Evolutionary conservation across 2,329 filamentous ascomycete genomes (phyloP), one percentile per base, ranked within the genome.

Genomic region (Colletotrichum agaves): DNA sequence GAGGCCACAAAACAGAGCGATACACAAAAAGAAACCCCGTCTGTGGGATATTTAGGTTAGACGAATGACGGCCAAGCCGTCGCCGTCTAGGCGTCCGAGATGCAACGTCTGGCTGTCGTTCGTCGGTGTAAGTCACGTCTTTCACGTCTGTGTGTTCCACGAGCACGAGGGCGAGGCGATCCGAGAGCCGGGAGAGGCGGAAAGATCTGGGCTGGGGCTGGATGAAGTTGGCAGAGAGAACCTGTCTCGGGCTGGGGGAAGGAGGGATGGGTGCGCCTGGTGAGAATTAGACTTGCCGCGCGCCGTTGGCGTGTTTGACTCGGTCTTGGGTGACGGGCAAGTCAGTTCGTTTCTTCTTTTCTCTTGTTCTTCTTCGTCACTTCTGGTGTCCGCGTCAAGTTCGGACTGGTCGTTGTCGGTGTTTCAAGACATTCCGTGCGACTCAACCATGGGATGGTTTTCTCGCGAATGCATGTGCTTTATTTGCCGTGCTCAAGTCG

Each of bases 301-400:
- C 35, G n/a, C 47, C 33, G 19, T 61, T 55, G 63, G 58, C 49
- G 23, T 50, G 63, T 59, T 53, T 59, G 53, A 67, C 41, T 7
- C 41, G 49, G 49, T 19, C 58, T 50, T 52, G 58, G 63, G 50
- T 31, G 50, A 44, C 19, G 63, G 7, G 19, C 49, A 57, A 58
- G 50, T 67, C 63, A 52, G 63, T 44, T 27, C 33, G 57, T 63
- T 57, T 57, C 63, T 67, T 66, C 12, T 13, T 37, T 37, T 5
- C 13, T 37, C 3, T n/a, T n/a, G n/a, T n/a, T 37, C 2, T 15
- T 13, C 35, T 37, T 37, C 6, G 6, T 27, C 27, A 27, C 27
- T 27, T 46, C 27, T n/a, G 6, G 19, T 31, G 47, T n/a, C 21
- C 47, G 23, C 15, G n/a, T n/a, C n/a, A 50, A 57, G 44, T 53